These are phyloP conservation scores for Barnettozyma hawaiiensis DNA, from an alignment of 1,139 yeast genomes.

Conservation along the genomic window DNA sequence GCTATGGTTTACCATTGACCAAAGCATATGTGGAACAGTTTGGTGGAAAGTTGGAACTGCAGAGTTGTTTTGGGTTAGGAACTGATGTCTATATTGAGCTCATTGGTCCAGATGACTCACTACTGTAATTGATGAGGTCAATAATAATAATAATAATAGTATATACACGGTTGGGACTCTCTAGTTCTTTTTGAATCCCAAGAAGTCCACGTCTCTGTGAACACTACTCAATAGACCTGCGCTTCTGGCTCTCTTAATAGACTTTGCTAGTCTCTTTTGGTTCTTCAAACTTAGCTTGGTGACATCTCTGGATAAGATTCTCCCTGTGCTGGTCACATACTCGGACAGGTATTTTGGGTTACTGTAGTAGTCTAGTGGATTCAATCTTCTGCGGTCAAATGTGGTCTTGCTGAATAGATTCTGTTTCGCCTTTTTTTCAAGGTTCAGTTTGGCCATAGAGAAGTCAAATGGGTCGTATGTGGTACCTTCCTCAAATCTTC, in stretches of 20 bases:
- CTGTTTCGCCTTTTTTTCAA: constrained; percentile 27
- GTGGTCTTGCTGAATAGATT: constrained; percentile 24
- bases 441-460: constrained; percentile 46
- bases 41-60: constrained; percentile 73
- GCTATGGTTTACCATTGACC: constrained; percentile 88
- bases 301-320: constrained; percentile 58
- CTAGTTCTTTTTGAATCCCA: not conserved
- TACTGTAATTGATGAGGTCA: too few species aligned
- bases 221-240: constrained; percentile 62
- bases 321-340: constrained; percentile 59
- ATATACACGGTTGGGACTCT: not conserved
- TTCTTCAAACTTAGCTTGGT: constrained; percentile 59
- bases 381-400: constrained; percentile 51
- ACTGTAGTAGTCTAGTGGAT: constrained; percentile 60
- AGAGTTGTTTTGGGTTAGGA: constrained; percentile 83
- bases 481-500: constrained; percentile 38
- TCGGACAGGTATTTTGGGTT: constrained; percentile 59
- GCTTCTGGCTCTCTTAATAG: constrained; percentile 64
- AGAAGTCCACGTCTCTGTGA: constrained; percentile 41
- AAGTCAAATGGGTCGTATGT: constrained; percentile 75
- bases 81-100: constrained; percentile 62
- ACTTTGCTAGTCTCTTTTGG: constrained; percentile 59
- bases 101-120: constrained; percentile 33
- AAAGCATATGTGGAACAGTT: constrained; percentile 65
- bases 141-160: not conserved